phyloP scores from a whole-genome alignment of 2,329 filamentous ascomycete genomes.

The Talaromyces albobiverticillius region DNA sequence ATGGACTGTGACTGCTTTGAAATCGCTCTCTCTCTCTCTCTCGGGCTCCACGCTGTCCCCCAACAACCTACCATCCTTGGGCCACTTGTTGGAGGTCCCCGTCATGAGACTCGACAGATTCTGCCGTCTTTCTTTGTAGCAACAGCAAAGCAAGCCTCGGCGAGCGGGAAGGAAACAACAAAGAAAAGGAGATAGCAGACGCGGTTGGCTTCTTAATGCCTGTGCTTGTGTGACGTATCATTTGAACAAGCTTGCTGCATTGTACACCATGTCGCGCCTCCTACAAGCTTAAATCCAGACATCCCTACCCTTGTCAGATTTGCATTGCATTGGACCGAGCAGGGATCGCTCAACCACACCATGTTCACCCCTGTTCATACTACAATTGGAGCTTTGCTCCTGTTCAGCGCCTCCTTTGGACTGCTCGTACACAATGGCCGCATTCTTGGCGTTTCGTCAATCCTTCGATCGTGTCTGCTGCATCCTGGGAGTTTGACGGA shows the following conservation, averaged over 20 bases:
- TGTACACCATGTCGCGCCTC: background rate
- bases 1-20: too few relatives aligned
- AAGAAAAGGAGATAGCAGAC: too few relatives aligned
- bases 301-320: background rate
- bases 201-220: too few relatives aligned
- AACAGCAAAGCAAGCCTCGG: too few relatives aligned
- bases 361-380: slow-evolving; percentile 57
- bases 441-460: slow-evolving; percentile 50
- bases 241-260: too few relatives aligned
- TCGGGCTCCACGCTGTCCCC: slow-evolving; percentile 9
- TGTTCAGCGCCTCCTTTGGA: slow-evolving; percentile 50
- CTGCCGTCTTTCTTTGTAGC: background rate
- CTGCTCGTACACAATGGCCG: slow-evolving; percentile 52
- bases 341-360: too few relatives aligned
- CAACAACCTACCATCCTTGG: background rate
- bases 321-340: background rate
- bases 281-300: slow-evolving; percentile 1
- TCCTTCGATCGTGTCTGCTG: slow-evolving; percentile 42
- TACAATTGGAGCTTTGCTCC: slow-evolving; percentile 48
- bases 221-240: background rate
- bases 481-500: slow-evolving; percentile 29
- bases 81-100: slow-evolving; percentile 1
- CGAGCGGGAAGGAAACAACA: background rate
- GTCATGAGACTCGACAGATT: background rate
- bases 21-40: too few relatives aligned